A percentile compares a stretch with the other conserved stretches of the same genome.
phyloP scores from a whole-genome alignment of 1,284 basidiomycete species.

The Papiliotrema flavescens region DNA sequence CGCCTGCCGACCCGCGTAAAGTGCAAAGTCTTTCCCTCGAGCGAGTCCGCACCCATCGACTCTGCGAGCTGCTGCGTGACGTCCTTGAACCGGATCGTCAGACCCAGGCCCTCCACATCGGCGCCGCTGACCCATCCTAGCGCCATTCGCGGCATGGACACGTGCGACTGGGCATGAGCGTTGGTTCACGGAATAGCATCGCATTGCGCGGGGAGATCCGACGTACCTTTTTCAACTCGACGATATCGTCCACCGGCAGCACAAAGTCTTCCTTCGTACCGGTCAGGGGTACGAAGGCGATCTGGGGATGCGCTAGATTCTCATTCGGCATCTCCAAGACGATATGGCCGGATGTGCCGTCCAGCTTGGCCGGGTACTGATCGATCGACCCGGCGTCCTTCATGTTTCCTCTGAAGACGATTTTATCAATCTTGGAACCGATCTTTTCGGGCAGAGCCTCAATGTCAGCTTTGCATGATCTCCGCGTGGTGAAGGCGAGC shows the following conservation, averaged over 20 bases:
- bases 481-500: no score
- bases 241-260: constrained; percentile 45
- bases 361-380: constrained; percentile 45
- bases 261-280: constrained; percentile 33
- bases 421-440: constrained; percentile 43
- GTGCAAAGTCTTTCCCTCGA: constrained; percentile 35
- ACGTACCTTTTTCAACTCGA: constrained; percentile 50
- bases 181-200: background rate
- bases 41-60: constrained; percentile 10
- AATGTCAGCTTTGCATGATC: background rate
- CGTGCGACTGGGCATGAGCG: constrained; percentile 23
- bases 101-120: constrained; percentile 46
- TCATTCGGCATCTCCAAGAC: constrained; percentile 36
- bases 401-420: constrained; percentile 39
- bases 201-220: background rate
- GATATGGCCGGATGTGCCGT: constrained; percentile 45
- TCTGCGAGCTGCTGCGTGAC: constrained; percentile 21
- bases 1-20: constrained; percentile 48
- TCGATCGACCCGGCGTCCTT: constrained; percentile 38
- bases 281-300: constrained; percentile 41
- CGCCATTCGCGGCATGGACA: constrained; percentile 47
- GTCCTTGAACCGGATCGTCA: constrained; percentile 42
- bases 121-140: constrained; percentile 49
- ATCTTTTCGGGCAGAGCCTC: constrained; percentile 24
- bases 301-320: constrained; percentile 17